Conservation (phyloP, 805 yeast genomes). For the Suhomyces sp. region DNA sequence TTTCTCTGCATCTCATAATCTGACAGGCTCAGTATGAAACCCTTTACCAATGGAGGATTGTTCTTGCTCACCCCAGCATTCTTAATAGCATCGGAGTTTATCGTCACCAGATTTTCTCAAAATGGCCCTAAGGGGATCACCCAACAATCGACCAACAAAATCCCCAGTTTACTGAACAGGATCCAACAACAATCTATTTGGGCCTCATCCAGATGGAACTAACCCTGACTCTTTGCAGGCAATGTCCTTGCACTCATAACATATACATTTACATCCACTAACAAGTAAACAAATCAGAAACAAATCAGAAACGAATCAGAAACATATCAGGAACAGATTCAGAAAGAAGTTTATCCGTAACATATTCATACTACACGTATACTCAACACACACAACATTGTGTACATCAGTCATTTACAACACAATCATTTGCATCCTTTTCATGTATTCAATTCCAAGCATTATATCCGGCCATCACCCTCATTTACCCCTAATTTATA, state of each 20-base stretch:
- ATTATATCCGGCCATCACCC: background rate
- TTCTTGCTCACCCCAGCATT: constrained; percentile 30
- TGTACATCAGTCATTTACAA: too few species aligned
- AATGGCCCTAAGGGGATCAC: constrained; percentile 12
- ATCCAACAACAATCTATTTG: background rate
- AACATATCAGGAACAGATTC: too few species aligned
- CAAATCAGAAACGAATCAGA: too few species aligned
- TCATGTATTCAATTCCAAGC: background rate
- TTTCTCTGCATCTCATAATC: background rate
- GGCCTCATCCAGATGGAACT: background rate
- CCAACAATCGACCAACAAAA: constrained; percentile 1
- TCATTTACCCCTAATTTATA: background rate
- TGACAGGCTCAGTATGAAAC: constrained; percentile 14
- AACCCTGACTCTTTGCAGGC: too few species aligned
- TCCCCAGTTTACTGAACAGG: background rate
- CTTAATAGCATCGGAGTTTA: constrained; percentile 27
- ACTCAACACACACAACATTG: too few species aligned
- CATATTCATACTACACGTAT: too few species aligned
- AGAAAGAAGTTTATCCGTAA: background rate
- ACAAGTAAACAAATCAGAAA: background rate
- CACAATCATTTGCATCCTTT: background rate
- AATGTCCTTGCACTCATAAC: too few species aligned
- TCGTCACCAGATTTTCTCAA: constrained; percentile 22
- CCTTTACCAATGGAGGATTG: constrained; percentile 22
- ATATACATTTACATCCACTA: background rate